Base-by-base conservation (phyloP, 2,329 filamentous ascomycete genomes). In the Pseudocercospora vitis region DNA sequence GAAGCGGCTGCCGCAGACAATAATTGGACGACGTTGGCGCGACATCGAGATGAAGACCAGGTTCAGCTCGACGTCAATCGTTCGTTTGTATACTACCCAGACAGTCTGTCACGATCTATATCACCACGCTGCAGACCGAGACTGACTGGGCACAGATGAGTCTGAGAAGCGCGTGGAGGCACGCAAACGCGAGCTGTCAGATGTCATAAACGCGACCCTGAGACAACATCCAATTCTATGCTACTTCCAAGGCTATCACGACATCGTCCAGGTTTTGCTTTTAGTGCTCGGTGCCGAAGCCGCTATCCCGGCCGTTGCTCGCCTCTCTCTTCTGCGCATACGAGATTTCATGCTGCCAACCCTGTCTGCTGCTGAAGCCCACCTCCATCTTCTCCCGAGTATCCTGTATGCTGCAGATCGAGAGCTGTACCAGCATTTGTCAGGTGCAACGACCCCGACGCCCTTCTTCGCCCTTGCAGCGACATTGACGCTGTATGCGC, bases 241-340 rank as follows among this genome's bases (percentile, higher is more conserved):
- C 76, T 99, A 99, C 74, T 99, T 99, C 72, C 94, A 99, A 75
- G 94, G 94, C 69, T 99, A 95, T 71, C 94, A 99, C 73, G 94
- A 99, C 74, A 97, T 99, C 66, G 94, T 89, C 64, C 95, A 99
- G 74, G 94, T 99, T 19, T 81, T 99, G 55, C 81, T 97, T 33
- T 81, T 99, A 11, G 91, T 96, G 8, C 79, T 99, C 3, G 86
- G 86, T 0, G 74, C 82, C 7, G 67, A 78, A 18, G 70, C 78
- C 50, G 85, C 88, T 12, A 77, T 80, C 14, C 71, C 78, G 5
- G 83, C 86, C 12, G 83, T 95, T 26, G 81, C 88, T 28, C 87
- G 88, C n/a, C 83, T 99, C 54, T 96, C 91, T 2, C 79, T 91
- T 26, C 81, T 97, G 39, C 87, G 91, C 49, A 96, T 99, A 68